Evolutionary conservation across 495 filamentous ascomycete genomes (phyloP), one percentile per base, ranked within the genome.

Genomic region (Xylaria nigripes): DNA sequence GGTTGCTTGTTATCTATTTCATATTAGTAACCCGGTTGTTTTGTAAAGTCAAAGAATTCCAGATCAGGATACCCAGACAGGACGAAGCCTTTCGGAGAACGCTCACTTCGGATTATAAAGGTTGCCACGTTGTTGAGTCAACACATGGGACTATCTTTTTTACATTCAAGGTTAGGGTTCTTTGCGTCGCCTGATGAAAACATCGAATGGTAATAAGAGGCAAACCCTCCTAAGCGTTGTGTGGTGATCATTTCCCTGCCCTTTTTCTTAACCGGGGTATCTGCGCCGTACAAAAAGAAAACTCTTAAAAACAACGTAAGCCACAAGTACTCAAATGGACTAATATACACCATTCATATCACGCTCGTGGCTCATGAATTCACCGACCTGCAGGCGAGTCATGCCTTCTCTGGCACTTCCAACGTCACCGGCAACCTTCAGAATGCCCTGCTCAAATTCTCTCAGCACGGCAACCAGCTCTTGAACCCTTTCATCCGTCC

Each of bases 401-500:
- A 87, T 77, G 47, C 81, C 79, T 68, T 91, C 88, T 61, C 84
- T 80, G 7, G 79, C 80, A 50, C 70, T 69, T 1, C 85, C 86
- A 40, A 92, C 78, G 46, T 84, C 82, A 48, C 77, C 76, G 5
- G 89, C 89, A 42, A 91, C 86, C 44, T 84, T 80, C 46, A 90
- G 66, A 52, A 94, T 88, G 25, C 86, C 82, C 53, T 81, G 76
- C 72, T 93, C 88, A 56, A 94, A 88, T 58, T 89, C 87, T 50
- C 79, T 74, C 50, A 94, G 72, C 45, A 86, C 86, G 3, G 73
- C 81, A 7, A 81, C 81, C 27, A 94, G 72, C 63, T 77, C 76
- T 27, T 68, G 51, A 6, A 71, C 71, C 55, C 60, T 66, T 71
- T 67, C 72, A 59, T 67, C 75, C 52, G 56, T 63, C 44, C 56